Evolutionary conservation across 176 grass and related monocot genomes (phyloP).

Genomic region (Triticum timopheevii): DNA sequence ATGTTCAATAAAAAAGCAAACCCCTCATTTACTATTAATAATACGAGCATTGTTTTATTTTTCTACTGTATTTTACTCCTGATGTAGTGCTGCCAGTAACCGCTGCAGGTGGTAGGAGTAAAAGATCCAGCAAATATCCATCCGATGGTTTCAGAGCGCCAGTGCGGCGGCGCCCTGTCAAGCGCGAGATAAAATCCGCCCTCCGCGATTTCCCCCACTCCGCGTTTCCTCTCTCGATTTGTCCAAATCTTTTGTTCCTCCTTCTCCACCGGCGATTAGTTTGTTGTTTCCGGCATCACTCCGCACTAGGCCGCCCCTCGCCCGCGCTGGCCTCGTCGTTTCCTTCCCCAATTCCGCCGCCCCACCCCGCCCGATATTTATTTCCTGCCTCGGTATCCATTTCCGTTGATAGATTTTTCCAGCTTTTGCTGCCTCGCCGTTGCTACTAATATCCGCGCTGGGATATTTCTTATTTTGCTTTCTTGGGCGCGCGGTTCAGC

Average conservation of each 20-base stretch:
- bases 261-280: neutral
- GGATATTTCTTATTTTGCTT: neutral
- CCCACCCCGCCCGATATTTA: slow-evolving; percentile 23
- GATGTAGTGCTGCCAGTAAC: too few species aligned
- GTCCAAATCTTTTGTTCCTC: slow-evolving; percentile 27
- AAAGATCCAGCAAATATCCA: neutral
- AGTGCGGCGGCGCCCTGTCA: neutral
- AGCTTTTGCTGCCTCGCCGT: neutral
- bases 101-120: neutral
- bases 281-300: slow-evolving; percentile 47
- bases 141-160: neutral
- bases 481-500: neutral
- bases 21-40: neutral
- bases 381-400: slow-evolving; percentile 8
- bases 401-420: neutral
- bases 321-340: slow-evolving; percentile 32
- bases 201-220: neutral
- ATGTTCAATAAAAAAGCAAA: too few species aligned
- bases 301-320: slow-evolving; percentile 36
- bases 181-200: slow-evolving; percentile 42
- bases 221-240: slow-evolving; percentile 33
- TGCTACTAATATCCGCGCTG: neutral
- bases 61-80: too few species aligned
- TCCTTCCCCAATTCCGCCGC: slow-evolving; percentile 28
- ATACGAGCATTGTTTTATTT: neutral